Conservation (phyloP, 129 eudicot species). For the Artemisia argyi region DNA sequence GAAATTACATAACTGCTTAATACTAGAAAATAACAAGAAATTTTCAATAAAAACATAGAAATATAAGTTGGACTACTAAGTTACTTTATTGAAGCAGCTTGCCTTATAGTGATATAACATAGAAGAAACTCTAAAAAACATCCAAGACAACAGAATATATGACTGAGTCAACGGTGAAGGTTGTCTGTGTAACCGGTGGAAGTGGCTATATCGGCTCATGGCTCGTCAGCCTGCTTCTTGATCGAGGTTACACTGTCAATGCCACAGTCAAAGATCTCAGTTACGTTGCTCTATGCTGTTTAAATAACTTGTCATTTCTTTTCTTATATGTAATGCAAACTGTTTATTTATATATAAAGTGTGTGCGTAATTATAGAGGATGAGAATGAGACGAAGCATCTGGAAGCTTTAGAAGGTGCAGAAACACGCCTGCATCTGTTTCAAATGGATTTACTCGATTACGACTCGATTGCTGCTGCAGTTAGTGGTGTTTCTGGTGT, state of each 20-base stretch:
- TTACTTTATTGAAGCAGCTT: too few species aligned
- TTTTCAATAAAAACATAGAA: too few species aligned
- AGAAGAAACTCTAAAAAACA: not conserved
- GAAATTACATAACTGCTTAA: too few species aligned
- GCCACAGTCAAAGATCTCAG: constrained; percentile 90
- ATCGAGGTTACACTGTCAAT: constrained; percentile 91
- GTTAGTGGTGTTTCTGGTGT: constrained; percentile 70
- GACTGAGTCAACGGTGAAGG: constrained; percentile 6
- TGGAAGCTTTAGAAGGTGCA: constrained; percentile 68
- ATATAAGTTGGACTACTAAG: too few species aligned
- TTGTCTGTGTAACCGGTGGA: constrained; percentile 52
- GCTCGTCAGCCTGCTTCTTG: constrained; percentile 77
- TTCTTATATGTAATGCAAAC: too few species aligned
- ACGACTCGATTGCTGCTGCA: constrained; percentile 74
- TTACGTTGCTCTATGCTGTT: constrained; percentile 5
- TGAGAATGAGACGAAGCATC: constrained; percentile 84
- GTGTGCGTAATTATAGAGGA: constrained; percentile 40
- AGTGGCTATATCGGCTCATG: constrained; percentile 91
- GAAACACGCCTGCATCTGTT: constrained; percentile 76
- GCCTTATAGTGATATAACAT: too few species aligned
- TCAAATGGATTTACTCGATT: constrained; percentile 80
- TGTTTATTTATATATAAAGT: not conserved
- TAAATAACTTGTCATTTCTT: too few species aligned
- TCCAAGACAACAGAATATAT: not conserved
- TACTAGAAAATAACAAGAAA: too few species aligned